A percentile compares a stretch with the other conserved stretches of the same genome.
phyloP scores from a whole-genome alignment of 257 asterid species.

The Capsicum rhomboideum region DNA sequence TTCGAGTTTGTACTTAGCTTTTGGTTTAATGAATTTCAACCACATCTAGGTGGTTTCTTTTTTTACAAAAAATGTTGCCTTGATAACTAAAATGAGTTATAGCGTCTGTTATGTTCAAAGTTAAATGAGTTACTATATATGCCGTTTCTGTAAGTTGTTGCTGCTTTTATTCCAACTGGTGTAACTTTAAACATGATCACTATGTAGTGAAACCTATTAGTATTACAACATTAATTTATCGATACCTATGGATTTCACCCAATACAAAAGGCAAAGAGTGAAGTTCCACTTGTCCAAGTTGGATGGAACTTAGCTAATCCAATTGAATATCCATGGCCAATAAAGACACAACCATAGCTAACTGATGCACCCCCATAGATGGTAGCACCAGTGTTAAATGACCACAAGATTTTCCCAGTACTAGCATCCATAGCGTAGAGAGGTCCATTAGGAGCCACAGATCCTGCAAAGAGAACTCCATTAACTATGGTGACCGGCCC shows the following conservation, averaged over 20 bases:
- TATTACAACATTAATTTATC: neutral
- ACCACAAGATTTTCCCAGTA: constrained; percentile 52
- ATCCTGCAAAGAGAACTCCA: constrained; percentile 66
- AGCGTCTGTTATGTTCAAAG: neutral
- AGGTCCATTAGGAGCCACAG: constrained; percentile 54
- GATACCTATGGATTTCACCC: neutral
- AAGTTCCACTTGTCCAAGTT: constrained; percentile 61
- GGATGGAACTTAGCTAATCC: constrained; percentile 58
- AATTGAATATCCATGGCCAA: constrained; percentile 63
- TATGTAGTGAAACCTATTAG: too few relatives aligned
- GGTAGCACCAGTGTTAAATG: constrained; percentile 51
- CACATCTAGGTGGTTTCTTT: neutral
- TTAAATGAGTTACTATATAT: too few relatives aligned
- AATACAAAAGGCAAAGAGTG: constrained; percentile 58
- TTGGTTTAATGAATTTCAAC: neutral
- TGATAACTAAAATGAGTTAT: neutral
- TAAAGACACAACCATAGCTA: constrained; percentile 59
- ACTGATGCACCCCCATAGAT: constrained; percentile 76
- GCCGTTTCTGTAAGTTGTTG: too few relatives aligned
- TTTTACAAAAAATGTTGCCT: neutral
- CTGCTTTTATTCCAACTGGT: too few relatives aligned
- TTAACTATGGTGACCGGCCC: constrained; percentile 59
- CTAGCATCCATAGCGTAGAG: constrained; percentile 61
- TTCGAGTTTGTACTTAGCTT: neutral
- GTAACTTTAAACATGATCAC: too few relatives aligned